Evolutionary conservation across 2,329 filamentous ascomycete genomes (phyloP).

Genomic region (Blumeriella jaapii): DNA sequence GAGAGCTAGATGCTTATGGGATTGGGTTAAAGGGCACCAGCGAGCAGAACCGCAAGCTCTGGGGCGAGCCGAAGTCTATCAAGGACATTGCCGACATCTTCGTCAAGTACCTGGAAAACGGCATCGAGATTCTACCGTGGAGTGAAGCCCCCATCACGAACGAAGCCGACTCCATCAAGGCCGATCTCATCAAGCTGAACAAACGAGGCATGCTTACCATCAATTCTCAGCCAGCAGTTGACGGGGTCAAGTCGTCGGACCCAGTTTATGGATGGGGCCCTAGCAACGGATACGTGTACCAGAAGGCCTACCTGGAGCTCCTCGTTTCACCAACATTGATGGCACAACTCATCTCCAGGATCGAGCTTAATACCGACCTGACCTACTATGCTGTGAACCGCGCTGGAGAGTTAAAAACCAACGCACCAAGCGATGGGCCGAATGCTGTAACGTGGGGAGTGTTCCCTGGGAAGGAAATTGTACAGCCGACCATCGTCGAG

Average conservation of each 20-base stretch:
- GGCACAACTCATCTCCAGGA: conserved; percentile 62
- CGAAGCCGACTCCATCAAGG: conserved; percentile 69
- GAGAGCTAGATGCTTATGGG: conserved; percentile 87
- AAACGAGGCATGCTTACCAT: conserved; percentile 80
- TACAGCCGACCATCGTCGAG: conserved; percentile 99
- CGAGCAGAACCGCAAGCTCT: conserved; percentile 88
- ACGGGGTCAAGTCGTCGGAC: conserved; percentile 80
- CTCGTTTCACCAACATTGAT: conserved; percentile 74
- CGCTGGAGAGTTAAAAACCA: conserved; percentile 69
- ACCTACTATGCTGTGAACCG: conserved; percentile 93
- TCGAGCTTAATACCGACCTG: conserved; percentile 67
- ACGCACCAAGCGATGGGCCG: conserved; percentile 73
- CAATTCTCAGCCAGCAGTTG: conserved; percentile 93
- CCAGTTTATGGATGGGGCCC: conserved; percentile 90
- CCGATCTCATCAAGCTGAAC: conserved; percentile 73
- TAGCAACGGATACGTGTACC: conserved; percentile 90
- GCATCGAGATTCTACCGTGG: conserved; percentile 80
- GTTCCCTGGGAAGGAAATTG: conserved; percentile 96
- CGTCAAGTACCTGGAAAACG: conserved; percentile 70
- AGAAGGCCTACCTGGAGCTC: conserved; percentile 94
- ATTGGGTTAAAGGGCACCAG: conserved; percentile 91
- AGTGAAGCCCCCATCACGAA: conserved; percentile 78
- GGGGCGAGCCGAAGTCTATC: conserved; percentile 74
- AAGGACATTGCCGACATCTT: conserved; percentile 77
- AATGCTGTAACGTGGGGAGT: conserved; percentile 99